Base-by-base conservation (phyloP, 1,139 yeast species). In the Geotrichum bryndzae region DNA sequence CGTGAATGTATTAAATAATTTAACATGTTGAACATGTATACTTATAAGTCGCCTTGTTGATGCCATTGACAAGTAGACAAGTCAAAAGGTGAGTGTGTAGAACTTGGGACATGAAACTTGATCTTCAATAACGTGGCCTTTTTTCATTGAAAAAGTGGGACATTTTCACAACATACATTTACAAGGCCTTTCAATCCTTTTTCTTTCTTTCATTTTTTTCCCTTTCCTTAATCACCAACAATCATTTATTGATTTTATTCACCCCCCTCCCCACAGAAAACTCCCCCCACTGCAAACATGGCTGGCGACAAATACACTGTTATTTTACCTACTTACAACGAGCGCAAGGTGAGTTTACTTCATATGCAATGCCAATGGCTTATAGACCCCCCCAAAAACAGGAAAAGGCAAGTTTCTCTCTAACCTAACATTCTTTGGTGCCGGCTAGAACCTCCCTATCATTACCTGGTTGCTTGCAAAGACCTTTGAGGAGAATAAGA, bases 301-400 rank as follows among this genome's bases (percentile, higher is more conserved):
- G 56, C 66, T 27, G 62, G 73, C 27, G 80, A 84, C 75, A 87
- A 87, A 72, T 88, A 88, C 76, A 84, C 91, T 11, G 88, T 88
- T 53, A 87, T 88, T 69, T 79, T 88, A 65, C 95, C 95, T 56
- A 88, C 95, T 1, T 88, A 87, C 73, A 87, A 88, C 77, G 95
- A 88, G 77, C 83, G 84, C 71, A 82, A 80, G 73, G 76, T 74
- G 59, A 50, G 72, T 61, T 29, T 13, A 46, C 45, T 4, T 18
- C 18, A 38, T 38, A 4, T 38, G 15, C 13, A 18, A 38, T 38
- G 45, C 45, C 45, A 38, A 38, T 38, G 45, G 45, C 15, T 38
- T 8, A 38, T 38, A 13, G 15, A 35, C 59, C 51, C 18, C 18
- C 18, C 18, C 18, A 18, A 18, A 18, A 18, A 18, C 18, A 18